These are phyloP conservation scores for Colletotrichum orbiculare DNA, from an alignment of 2,329 filamentous ascomycete genomes.

Conservation along the genomic window DNA sequence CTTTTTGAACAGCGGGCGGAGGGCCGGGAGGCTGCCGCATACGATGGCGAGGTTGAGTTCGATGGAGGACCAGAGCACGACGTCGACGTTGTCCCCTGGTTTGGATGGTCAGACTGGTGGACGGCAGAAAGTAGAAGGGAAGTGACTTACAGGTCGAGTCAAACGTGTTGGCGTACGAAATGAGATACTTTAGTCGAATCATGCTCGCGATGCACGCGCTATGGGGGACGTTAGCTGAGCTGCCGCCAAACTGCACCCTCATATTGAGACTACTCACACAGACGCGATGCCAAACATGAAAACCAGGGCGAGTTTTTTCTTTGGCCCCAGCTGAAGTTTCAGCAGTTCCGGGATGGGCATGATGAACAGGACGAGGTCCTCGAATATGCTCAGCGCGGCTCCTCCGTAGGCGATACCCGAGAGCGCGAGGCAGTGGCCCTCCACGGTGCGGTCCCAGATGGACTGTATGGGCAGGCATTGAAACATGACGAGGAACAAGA, in stretches of 20 bases:
- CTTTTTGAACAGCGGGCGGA: constrained; percentile 47
- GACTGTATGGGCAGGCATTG: constrained; percentile 37
- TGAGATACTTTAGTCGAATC: constrained; percentile 35
- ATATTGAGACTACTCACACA: constrained; percentile 22
- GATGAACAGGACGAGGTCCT: constrained; percentile 34
- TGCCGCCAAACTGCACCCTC: accelerated
- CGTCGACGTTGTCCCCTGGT: constrained; percentile 42
- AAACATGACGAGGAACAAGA: constrained; percentile 38
- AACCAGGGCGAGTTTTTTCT: constrained; percentile 30
- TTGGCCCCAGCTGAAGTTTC: constrained; percentile 25
- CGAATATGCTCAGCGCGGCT: constrained; percentile 34
- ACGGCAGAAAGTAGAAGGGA: neutral
- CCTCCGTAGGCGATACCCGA: constrained; percentile 27
- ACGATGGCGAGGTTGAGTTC: constrained; percentile 50
- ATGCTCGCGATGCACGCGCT: constrained; percentile 38
- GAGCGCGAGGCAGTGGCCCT: constrained; percentile 25
- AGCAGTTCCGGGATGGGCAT: constrained; percentile 35
- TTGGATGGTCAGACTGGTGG: neutral
- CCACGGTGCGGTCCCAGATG: constrained; percentile 33
- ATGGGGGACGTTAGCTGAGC: neutral
- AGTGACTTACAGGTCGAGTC: constrained; percentile 24
- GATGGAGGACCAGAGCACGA: constrained; percentile 46
- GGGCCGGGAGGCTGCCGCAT: constrained; percentile 55
- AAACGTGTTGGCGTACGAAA: constrained; percentile 24
- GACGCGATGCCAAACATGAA: constrained; percentile 37